Evolutionary conservation across 2,329 filamentous ascomycete genomes (phyloP), one percentile per base, ranked within the genome.

Genomic region (Fusarium agapanthi): DNA sequence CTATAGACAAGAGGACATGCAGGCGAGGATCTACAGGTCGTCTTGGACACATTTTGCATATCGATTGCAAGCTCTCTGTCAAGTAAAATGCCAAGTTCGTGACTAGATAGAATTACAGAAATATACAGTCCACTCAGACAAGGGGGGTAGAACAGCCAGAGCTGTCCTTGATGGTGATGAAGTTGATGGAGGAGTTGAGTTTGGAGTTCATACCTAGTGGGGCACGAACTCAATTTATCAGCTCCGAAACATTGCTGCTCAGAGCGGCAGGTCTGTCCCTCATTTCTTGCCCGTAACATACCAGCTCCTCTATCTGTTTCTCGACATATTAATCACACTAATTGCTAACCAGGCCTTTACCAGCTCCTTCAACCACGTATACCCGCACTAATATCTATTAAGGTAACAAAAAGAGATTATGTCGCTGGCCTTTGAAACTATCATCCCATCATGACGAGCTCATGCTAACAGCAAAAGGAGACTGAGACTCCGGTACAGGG

Each of bases 401-500:
- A n/a, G n/a, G n/a, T n/a, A n/a, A 47, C 4, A 47, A 47, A 47
- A 30, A n/a, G 9, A 30, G 14, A 28, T 8, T 14, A 47, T 47
- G 26, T n/a, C 14, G 26, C 20, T 15, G 20, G 24, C 18, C 26
- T 45, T 11, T 43, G 9, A 22, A 20, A 22, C 44, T 12, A 15
- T 47, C 9, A 47, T 22, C 32, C 44, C 13, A 47, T 15, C 26
- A 47, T 22, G 44, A 9, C 5, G 4, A 28, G 26, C 26, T 47
- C 11, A 12, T 7, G 14, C 0, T 28, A 12, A 16, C 26, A 16
- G 3, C 3, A 51, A 35, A 51, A 35, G 15, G 2, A n/a, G 9
- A 41, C 65, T 67, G 2, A n/a, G 9, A 41, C 65, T 67, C 65
- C 65, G 65, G 65, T 67, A 67, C 65, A 67, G 62, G 65, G 65